phyloP scores from a whole-genome alignment of 768 basidiomycete species.

The Termitomyces sp. region DNA sequence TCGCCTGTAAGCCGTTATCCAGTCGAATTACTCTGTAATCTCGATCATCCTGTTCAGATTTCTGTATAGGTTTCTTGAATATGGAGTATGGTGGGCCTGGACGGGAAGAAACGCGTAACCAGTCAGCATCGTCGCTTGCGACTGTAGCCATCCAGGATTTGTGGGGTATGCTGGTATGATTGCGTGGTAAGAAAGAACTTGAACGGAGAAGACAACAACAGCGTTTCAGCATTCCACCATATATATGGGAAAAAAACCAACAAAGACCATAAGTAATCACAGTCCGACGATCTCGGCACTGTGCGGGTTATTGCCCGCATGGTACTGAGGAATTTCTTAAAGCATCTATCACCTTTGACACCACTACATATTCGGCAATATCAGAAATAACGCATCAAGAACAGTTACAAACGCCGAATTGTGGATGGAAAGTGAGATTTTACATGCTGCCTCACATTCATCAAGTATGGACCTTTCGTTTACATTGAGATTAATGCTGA shows the following conservation, averaged over 20 bases:
- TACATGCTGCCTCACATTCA: background rate
- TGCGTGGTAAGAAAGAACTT: background rate
- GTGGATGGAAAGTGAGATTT: background rate
- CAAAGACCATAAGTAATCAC: constrained; percentile 2
- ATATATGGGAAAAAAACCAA: constrained; percentile 1
- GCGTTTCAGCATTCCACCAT: constrained; percentile 10
- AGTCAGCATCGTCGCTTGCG: constrained; percentile 18
- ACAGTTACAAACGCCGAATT: no score
- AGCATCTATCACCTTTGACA: no score
- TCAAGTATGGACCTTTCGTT: background rate
- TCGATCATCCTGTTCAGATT: constrained; percentile 74
- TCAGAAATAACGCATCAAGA: no score
- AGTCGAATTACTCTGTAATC: constrained; percentile 78
- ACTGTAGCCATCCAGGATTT: constrained; percentile 15
- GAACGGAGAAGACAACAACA: background rate
- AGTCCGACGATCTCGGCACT: constrained; percentile 9
- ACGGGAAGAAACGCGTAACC: constrained; percentile 27
- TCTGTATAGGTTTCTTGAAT: constrained; percentile 57
- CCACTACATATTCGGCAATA: no score
- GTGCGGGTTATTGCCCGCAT: background rate
- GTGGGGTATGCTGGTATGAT: background rate
- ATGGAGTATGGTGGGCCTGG: constrained; percentile 41
- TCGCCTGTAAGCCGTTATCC: constrained; percentile 85
- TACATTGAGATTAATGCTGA: background rate
- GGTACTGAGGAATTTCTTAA: no score